Percentiles rank a stretch among this genome's conserved stretches.
Conservation (phyloP, 805 yeast genomes). For the Saturnispora quitensis region DNA sequence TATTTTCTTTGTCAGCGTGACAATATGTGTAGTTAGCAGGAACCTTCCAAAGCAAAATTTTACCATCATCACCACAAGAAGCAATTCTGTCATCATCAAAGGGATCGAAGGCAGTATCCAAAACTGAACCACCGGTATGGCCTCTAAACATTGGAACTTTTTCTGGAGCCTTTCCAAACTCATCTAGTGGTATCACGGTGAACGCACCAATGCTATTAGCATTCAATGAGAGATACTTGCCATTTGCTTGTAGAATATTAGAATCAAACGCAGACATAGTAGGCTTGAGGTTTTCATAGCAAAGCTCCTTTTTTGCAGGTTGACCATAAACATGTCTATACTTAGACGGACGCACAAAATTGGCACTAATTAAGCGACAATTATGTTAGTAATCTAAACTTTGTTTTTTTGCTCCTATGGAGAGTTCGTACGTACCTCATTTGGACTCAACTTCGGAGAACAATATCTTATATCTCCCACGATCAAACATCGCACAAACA, state of each 20-base stretch:
- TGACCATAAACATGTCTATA: conserved; percentile 96
- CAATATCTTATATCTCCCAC: background rate
- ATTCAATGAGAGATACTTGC: conserved; percentile 75
- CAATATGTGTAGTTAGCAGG: conserved; percentile 74
- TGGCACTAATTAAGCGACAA: conserved; percentile 39
- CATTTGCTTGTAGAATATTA: conserved; percentile 78
- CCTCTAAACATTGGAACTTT: conserved; percentile 90
- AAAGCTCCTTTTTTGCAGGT: conserved; percentile 59
- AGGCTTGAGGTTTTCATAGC: conserved; percentile 66
- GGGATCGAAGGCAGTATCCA: conserved; percentile 95
- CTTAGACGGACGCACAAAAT: conserved; percentile 93
- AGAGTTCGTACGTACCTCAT: background rate
- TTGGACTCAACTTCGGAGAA: background rate
- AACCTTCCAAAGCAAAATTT: conserved; percentile 77
- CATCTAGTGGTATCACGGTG: conserved; percentile 80
- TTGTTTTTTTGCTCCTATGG: background rate
- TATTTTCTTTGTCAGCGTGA: conserved; percentile 42
- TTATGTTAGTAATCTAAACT: background rate
- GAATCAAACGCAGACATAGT: conserved; percentile 97
- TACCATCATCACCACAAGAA: conserved; percentile 74
- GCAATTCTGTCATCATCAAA: conserved; percentile 68
- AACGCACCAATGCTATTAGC: conserved; percentile 97
- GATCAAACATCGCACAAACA: background rate
- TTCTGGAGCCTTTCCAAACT: conserved; percentile 90
- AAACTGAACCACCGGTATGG: conserved; percentile 89